Evolutionary conservation across 208 protist species (phyloP).

Genomic region (Trypanosoma rangeli): DNA sequence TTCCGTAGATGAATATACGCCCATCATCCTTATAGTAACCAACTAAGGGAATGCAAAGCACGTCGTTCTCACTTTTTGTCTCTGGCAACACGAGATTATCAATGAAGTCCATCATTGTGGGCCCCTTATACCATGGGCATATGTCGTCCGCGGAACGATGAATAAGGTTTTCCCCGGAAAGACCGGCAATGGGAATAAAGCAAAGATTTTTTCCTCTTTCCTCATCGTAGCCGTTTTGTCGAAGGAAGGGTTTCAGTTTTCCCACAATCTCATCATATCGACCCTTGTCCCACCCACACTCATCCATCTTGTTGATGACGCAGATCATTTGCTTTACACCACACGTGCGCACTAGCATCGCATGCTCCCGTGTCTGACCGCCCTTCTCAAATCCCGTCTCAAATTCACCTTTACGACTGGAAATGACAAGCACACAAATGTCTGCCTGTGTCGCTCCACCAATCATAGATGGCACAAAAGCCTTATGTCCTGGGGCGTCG

Average conservation of each 20-base stretch:
- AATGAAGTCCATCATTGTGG: conserved; percentile 91
- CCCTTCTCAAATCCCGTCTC: conserved; percentile 99
- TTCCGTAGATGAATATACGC: conserved; percentile 92
- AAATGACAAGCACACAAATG: conserved; percentile 98
- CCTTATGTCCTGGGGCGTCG: conserved; percentile 99
- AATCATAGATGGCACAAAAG: conserved; percentile 99
- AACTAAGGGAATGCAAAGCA: conserved; percentile 93
- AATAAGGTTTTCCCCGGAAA: conserved; percentile 94
- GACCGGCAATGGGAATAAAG: conserved; percentile 97
- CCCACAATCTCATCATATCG: conserved; percentile 95
- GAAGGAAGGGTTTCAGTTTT: conserved; percentile 96
- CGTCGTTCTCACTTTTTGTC: conserved; percentile 73
- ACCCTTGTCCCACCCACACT: conserved; percentile 95
- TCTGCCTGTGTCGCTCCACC: conserved; percentile 98
- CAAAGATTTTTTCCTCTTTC: conserved; percentile 85
- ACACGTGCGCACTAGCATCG: conserved; percentile 98
- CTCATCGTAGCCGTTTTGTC: conserved; percentile 92
- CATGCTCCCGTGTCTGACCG: conserved; percentile 99
- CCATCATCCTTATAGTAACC: conserved; percentile 97
- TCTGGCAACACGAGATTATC: conserved; percentile 86
- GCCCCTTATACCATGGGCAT: conserved; percentile 93
- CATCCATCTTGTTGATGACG: conserved; percentile 99
- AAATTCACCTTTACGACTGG: conserved; percentile 98
- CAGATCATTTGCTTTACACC: conserved; percentile 97
- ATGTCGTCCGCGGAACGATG: conserved; percentile 55